Percentiles rank a stretch among this genome's conserved stretches.
phyloP scores from a whole-genome alignment of 805 yeast species.

The Candida cerambycidarum region DNA sequence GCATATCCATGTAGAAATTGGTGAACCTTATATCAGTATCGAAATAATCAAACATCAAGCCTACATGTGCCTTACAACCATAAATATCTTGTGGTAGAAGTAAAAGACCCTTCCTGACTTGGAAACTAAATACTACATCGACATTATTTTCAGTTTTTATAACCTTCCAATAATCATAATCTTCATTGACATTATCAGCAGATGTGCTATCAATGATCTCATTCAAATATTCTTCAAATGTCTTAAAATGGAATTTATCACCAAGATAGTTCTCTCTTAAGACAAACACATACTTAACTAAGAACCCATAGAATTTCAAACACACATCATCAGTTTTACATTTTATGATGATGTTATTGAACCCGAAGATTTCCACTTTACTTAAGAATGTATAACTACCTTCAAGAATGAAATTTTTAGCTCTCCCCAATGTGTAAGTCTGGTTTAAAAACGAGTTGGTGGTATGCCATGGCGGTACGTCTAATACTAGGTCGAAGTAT shows the following conservation, averaged over 20 bases:
- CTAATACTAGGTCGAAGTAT: conserved; percentile 58
- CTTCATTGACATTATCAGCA: conserved; percentile 10
- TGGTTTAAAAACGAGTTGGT: conserved; percentile 63
- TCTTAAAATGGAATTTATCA: conserved; percentile 74
- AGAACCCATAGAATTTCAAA: conserved; percentile 74
- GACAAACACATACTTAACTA: conserved; percentile 70
- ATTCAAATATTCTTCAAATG: conserved; percentile 75
- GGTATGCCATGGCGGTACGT: conserved; percentile 93
- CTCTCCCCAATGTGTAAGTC: conserved; percentile 63
- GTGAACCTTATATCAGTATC: conserved; percentile 84
- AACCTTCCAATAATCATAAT: conserved; percentile 33
- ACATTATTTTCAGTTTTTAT: conserved; percentile 66
- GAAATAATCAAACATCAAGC: conserved; percentile 61
- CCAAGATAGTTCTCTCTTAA: conserved; percentile 91
- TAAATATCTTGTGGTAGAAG: conserved; percentile 74
- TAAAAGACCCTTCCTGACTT: conserved; percentile 67
- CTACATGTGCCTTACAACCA: conserved; percentile 58
- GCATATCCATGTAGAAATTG: conserved; percentile 91
- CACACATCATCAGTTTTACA: conserved; percentile 67
- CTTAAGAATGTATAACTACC: conserved; percentile 68
- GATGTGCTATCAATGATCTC: conserved; percentile 7
- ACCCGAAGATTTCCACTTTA: conserved; percentile 60
- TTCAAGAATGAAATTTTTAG: conserved; percentile 55
- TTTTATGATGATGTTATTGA: conserved; percentile 66
- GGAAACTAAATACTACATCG: conserved; percentile 72